Percentiles rank a stretch among this genome's conserved stretches.
phyloP scores from a whole-genome alignment of 306 rosid species.

The Lotus japonicus region DNA sequence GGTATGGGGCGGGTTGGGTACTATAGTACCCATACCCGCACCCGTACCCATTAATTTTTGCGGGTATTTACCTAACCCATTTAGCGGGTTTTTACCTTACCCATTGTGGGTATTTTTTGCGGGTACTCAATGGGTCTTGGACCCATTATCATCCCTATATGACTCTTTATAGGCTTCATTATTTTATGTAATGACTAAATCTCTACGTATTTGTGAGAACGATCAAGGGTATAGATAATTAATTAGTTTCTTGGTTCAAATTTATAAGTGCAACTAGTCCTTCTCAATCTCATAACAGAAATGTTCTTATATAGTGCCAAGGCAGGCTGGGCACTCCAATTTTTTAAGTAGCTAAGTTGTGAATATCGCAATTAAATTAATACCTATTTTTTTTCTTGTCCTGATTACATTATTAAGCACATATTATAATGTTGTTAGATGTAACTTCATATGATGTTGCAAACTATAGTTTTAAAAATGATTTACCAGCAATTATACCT shows the following conservation, averaged over 20 bases:
- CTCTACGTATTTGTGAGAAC: slow-evolving; percentile 22
- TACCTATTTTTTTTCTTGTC: slow-evolving; percentile 28
- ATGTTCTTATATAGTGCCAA: slow-evolving; percentile 4
- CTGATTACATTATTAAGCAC: neutral
- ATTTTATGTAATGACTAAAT: neutral
- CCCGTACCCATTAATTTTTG: too few species aligned
- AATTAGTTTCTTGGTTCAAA: neutral
- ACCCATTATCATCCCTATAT: too few species aligned
- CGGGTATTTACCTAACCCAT: too few species aligned
- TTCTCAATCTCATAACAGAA: neutral
- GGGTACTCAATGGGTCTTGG: too few species aligned
- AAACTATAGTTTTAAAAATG: neutral
- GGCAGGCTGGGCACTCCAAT: slow-evolving; percentile 5
- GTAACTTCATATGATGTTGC: slow-evolving; percentile 27
- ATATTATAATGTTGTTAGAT: slow-evolving; percentile 2
- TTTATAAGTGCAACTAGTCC: neutral
- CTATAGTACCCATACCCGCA: too few species aligned
- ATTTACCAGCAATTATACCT: slow-evolving; percentile 25
- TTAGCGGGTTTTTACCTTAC: too few species aligned
- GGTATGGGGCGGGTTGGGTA: too few species aligned
- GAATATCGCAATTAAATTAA: slow-evolving; percentile 20
- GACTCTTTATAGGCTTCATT: too few species aligned
- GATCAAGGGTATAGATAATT: slow-evolving; percentile 2
- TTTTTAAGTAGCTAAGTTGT: slow-evolving; percentile 25
- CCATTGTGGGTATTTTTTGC: too few species aligned